Percentiles rank a stretch among this genome's conserved stretches.
phyloP scores from a whole-genome alignment of 805 yeast species.

The Wickerhamiella parazyma region DNA sequence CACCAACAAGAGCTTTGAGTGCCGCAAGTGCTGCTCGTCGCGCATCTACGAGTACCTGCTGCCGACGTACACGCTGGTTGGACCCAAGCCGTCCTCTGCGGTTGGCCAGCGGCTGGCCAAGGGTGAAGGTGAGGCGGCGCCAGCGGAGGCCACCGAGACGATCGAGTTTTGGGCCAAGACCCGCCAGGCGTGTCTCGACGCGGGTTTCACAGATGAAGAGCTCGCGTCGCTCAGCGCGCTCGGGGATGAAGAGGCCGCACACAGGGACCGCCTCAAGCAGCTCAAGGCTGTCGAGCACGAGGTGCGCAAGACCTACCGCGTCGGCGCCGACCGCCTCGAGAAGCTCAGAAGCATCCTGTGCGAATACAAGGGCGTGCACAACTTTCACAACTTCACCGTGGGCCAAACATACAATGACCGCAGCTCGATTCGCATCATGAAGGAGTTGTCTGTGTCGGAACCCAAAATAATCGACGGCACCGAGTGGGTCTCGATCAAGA shows the following conservation, averaged over 20 bases:
- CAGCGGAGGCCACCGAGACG: no score
- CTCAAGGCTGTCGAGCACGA: conserved; percentile 51
- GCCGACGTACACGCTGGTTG: conserved; percentile 81
- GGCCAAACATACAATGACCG: conserved; percentile 78
- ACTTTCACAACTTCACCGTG: conserved; percentile 77
- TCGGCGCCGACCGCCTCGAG: conserved; percentile 47
- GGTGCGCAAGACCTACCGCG: conserved; percentile 55
- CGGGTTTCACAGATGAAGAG: conserved; percentile 30
- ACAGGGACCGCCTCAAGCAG: conserved; percentile 27
- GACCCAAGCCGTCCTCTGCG: conserved; percentile 70
- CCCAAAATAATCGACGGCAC: conserved; percentile 88
- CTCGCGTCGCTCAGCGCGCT: conserved; percentile 7
- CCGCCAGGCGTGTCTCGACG: conserved; percentile 26
- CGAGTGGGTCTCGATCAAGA: conserved; percentile 91
- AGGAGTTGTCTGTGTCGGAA: conserved; percentile 59
- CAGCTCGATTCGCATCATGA: conserved; percentile 74
- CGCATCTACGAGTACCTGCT: conserved; percentile 86
- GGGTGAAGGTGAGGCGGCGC: no score
- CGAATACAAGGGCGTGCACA: conserved; percentile 73
- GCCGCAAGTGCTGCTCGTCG: conserved; percentile 91
- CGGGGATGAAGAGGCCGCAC: conserved; percentile 19
- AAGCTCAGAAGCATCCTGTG: conserved; percentile 55
- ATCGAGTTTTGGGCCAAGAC: conserved; percentile 56
- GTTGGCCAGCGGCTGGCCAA: conserved; percentile 47
- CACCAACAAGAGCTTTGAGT: conserved; percentile 81